Evolutionary conservation across 768 basidiomycete species (phyloP), one percentile per base, ranked within the genome.

Genomic region (Panus rudis): DNA sequence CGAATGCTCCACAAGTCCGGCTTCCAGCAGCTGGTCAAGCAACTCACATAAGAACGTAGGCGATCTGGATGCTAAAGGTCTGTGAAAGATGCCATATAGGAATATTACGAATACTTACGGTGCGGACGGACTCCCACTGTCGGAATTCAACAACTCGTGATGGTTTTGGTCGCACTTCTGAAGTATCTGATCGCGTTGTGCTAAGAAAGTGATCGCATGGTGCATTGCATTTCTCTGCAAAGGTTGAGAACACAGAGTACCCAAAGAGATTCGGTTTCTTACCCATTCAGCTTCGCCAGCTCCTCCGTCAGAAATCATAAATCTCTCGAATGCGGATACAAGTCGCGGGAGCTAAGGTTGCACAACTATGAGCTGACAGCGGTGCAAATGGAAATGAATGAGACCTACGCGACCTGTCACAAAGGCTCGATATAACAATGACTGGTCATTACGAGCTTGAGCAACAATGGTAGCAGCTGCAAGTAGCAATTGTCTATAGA

Each of bases 331-430:
- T n/a, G 56, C 59, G 6, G 64, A 54, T 24, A 89, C 51, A 19
- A 88, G 61, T 13, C 63, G 64, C 22, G 86, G 85, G 11, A 89
- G 66, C 85, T 87, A 54, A 24, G n/a, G n/a, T n/a, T n/a, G n/a
- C n/a, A 20, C 11, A 33, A 22, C 14, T 23, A 28, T 33, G 5
- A 39, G 19, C 50, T 35, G 25, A 37, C 6, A 43, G 24, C n/a
- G 24, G 47, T 17, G 5, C 21, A 12, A 16, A 24, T 28, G 42
- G 48, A 27, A 17, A 45, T 23, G 38, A 41, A 26, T 49, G 28
- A 26, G 14, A 39, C 81, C 52, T 62, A 89, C 86, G 41, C 86
- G 73, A 28, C 84, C 80, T 42, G 84, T 63, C 16, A 85, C 69
- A 54, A 88, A 89, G 16, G 78, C 71, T 50, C 75, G 76, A 86